Evolutionary conservation across 2,329 filamentous ascomycete genomes (phyloP), one percentile per base, ranked within the genome.

Genomic region (Alternaria arborescens): DNA sequence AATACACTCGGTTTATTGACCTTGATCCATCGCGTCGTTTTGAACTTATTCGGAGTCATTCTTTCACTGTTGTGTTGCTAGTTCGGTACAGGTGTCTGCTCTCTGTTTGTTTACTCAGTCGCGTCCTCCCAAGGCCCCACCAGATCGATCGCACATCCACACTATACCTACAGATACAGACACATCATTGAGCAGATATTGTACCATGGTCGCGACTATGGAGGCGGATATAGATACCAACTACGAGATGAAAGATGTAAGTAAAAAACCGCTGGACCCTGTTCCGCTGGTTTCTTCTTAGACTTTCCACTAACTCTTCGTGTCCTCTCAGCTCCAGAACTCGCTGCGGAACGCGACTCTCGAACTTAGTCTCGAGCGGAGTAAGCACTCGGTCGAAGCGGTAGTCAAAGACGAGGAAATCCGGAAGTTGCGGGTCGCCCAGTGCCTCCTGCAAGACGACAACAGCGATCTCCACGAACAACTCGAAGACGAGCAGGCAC

Each of bases 401-500:
- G 83, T 96, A 56, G 81, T 87, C 67, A 91, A 91, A 71, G 88
- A 93, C 66, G 94, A 98, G 77, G 87, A 89, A 61, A 83, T 87
- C 40, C 88, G 94, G 48, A 86, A 89, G 65, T 79, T 93, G 53
- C 88, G 88, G 67, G 67, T 77, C 26, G 84, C 94, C 62, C 87
- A 89, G 64, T 84, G 89, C 55, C 80, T 94, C 55, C 79, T 93
- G n/a, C 82, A 89, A 63, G 88, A 94, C 66, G 90, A 96, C 64
- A 92, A 90, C 65, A 86, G 89, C 48, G 84, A 86, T 10, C 79
- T 97, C 28, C 86, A 87, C 65, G 85, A 88, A 44, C 84, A 89
- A 64, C 77, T 94, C 18, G 78, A 82, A 4, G 80, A 87, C 40
- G 86, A 86, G 66, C 86, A 90, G 52, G 83, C 87, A 52, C 84